phyloP scores from a whole-genome alignment of 192 early-diverging fungal species.

The Kickxella alabastrina region DNA sequence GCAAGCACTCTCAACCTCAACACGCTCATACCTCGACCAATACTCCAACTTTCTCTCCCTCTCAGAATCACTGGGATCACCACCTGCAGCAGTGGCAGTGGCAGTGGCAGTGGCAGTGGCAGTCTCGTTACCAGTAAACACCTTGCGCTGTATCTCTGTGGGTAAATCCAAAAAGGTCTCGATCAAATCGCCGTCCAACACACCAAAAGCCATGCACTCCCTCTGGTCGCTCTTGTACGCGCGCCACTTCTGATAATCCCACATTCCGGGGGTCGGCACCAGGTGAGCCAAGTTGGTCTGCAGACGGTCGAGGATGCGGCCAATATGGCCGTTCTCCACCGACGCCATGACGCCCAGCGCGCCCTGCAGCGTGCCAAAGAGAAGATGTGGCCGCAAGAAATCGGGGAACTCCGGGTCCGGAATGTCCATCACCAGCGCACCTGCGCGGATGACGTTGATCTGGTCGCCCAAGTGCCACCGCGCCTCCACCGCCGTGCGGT shows the following conservation, averaged over 20 bases:
- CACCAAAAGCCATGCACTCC: conserved; percentile 47
- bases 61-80: too few species aligned
- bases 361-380: conserved; percentile 79
- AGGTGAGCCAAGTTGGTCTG: conserved; percentile 62
- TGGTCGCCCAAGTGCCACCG: conserved; percentile 76
- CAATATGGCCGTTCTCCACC: conserved; percentile 57
- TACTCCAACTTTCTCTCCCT: conserved; percentile 14
- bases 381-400: conserved; percentile 46
- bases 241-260: conserved; percentile 67
- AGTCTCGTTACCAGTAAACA: conserved; percentile 23
- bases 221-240: conserved; percentile 56
- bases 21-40: conserved; percentile 20
- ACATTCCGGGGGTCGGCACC: conserved; percentile 55
- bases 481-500: conserved; percentile 57
- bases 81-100: too few species aligned
- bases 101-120: not conserved
- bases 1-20: conserved; percentile 31
- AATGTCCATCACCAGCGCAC: conserved; percentile 74
- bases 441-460: conserved; percentile 74
- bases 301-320: conserved; percentile 56
- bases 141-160: conserved; percentile 39
- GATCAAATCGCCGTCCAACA: conserved; percentile 92
- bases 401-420: conserved; percentile 58
- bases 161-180: conserved; percentile 75
- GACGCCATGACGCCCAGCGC: conserved; percentile 73